Evolutionary conservation across 352 stramenopile species (phyloP), one percentile per base, ranked within the genome.

Genomic region (Saprolegnia parasitica): DNA sequence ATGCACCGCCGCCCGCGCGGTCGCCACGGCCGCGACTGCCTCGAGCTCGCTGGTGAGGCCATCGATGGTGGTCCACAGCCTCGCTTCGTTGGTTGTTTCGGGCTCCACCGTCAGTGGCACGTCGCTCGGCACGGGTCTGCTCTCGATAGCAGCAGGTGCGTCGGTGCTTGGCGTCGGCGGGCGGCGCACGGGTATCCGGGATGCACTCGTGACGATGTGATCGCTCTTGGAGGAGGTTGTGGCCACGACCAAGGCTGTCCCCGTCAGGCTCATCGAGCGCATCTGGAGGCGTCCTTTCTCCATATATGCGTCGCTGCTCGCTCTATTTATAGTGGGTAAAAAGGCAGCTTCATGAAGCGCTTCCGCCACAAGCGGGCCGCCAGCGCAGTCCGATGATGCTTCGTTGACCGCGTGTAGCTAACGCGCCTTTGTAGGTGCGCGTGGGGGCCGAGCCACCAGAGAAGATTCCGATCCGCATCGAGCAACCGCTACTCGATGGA

Each of bases 391-490:
- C 29, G 29, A 35, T 11, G 24, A 15, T 16, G 16, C 52, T 60
- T n/a, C n/a, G n/a, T n/a, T 21, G 35, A 16, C 8, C 3, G 16
- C 20, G 24, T 3, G 16, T 3, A 60, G 24, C 52, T 60, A 3
- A 60, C 20, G 11, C 42, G 13, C 11, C 24, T 60, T 35, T 15
- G 35, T 60, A 60, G 52, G 35, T 42, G 24, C 24, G 24, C 11
- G 13, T 42, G 13, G 52, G 35, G 20, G 11, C 11, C 11, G 52
- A 60, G 11, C 52, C 20, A 3, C 52, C 52, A 24, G 16, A 3
- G 24, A 16, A 60, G 35, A 60, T 60, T 9, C 52, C 52, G 24
- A 60, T 60, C 35, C 52, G 52, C 35, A 60, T 60, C 9, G 52
- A 60, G 24, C 24, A 9, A 60, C 52, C 24, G 2, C 52, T 1